Evolutionary conservation across 2,329 filamentous ascomycete genomes (phyloP), one percentile per base, ranked within the genome.

Genomic region (Zymoseptoria crescenta): DNA sequence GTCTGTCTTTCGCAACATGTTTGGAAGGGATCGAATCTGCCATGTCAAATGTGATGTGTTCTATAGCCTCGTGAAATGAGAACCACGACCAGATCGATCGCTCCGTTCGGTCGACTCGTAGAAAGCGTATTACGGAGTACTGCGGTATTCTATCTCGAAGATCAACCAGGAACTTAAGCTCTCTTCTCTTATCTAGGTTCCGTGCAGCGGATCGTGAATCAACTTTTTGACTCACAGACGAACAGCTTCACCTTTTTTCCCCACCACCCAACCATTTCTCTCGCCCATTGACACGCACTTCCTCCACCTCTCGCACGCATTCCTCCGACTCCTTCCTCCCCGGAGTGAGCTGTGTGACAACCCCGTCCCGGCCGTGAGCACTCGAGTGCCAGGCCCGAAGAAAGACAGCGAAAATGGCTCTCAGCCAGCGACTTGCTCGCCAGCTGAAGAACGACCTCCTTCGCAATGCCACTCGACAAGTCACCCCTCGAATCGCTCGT

Each of bases 381-480:
- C 35, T 45, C 35, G 35, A 45, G 13, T 16, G 35, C 13, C 35
- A 16, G 35, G 35, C 35, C 16, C 35, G 35, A 16, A 16, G 35
- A 45, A 45, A 45, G 35, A 45, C 16, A n/a, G 35, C 35, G 35
- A 55, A 52, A 50, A 73, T 73, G 70, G 71, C 72, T 65, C 66
- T 72, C 64, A 68, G 65, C 60, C 65, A 67, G 59, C 68, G 69
- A 49, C 51, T 73, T 56, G 68, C 67, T 35, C 69, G 71, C 59
- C 67, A 67, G 62, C 63, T 69, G 60, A 65, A 64, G 53, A 65
- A 66, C 53, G 67, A 69, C 59, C 65, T 71, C 49, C 61, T 68
- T 57, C 62, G 64, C 52, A 63, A 67, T 56, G 58, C 62, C 52
- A 65, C 58, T 58, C 65, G 59, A 58, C 66, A 67, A 51, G 57